phyloP scores from a whole-genome alignment of 257 asterid genomes.

The Cinchona pubescens region DNA sequence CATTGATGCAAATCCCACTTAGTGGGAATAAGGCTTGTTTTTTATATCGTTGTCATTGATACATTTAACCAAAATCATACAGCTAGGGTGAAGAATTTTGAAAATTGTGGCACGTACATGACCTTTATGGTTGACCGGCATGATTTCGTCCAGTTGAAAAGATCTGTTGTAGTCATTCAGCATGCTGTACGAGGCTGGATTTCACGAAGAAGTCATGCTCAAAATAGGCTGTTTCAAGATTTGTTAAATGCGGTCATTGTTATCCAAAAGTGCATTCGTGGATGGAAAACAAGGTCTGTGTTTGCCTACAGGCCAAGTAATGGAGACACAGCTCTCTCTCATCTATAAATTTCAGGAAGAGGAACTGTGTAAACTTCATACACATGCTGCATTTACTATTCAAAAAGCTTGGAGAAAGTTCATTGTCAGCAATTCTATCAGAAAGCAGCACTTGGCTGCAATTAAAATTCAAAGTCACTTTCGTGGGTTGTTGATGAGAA shows the following conservation, averaged over 20 bases:
- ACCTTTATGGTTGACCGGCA: slow-evolving; percentile 53
- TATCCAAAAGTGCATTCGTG: slow-evolving; percentile 36
- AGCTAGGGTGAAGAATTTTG: slow-evolving; percentile 43
- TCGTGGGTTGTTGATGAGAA: slow-evolving; percentile 60
- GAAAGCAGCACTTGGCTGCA: slow-evolving; percentile 54
- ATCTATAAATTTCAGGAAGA: slow-evolving; percentile 24
- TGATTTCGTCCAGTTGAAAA: slow-evolving; percentile 50
- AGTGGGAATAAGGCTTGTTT: too few relatives aligned
- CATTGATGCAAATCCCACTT: too few relatives aligned
- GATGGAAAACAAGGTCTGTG: slow-evolving; percentile 28
- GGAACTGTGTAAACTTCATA: slow-evolving; percentile 23
- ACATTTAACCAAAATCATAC: slow-evolving; percentile 25
- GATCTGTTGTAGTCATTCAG: slow-evolving; percentile 52
- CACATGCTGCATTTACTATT: slow-evolving; percentile 45
- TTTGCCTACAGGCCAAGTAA: slow-evolving; percentile 23
- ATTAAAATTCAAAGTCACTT: slow-evolving; percentile 65
- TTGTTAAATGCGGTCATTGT: slow-evolving; percentile 30
- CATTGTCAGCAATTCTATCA: slow-evolving; percentile 26
- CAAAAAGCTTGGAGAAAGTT: slow-evolving; percentile 56
- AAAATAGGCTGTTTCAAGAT: slow-evolving; percentile 20
- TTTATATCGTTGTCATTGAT: slow-evolving; percentile 22
- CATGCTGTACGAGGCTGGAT: slow-evolving; percentile 56
- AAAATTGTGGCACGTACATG: slow-evolving; percentile 30
- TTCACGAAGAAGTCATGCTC: slow-evolving; percentile 26
- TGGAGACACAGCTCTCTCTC: slow-evolving; percentile 23